Percentiles rank a stretch among this genome's conserved stretches.
Conservation (phyloP, 116 monocot genomes). For the Zostera marina region DNA sequence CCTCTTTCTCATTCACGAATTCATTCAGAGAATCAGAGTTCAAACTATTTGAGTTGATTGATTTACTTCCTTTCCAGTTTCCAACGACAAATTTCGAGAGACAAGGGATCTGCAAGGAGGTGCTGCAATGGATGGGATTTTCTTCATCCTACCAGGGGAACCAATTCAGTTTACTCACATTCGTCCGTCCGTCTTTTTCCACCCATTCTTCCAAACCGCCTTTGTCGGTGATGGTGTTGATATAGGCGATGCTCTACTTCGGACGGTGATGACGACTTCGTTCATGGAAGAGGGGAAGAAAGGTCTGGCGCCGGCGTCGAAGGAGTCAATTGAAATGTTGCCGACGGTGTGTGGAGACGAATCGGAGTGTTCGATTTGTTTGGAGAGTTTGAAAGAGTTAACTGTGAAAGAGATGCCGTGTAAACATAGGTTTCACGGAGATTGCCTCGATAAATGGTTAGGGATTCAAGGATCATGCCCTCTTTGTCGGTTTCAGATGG, state of each 20-base stretch:
- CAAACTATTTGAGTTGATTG: no score
- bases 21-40: no score
- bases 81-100: no score
- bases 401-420: slow-evolving; percentile 67
- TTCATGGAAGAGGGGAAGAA: slow-evolving; percentile 8
- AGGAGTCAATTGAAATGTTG: slow-evolving; percentile 44
- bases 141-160: no score
- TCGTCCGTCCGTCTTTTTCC: no score
- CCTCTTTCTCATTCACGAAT: no score
- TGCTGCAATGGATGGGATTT: no score
- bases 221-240: not conserved
- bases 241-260: not conserved
- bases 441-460: slow-evolving; percentile 64
- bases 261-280: slow-evolving; percentile 1
- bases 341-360: slow-evolving; percentile 13
- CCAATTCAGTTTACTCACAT: no score
- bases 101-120: no score
- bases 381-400: slow-evolving; percentile 16
- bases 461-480: slow-evolving; percentile 58
- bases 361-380: slow-evolving; percentile 45
- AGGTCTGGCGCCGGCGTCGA: slow-evolving; percentile 41
- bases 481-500: slow-evolving; percentile 46
- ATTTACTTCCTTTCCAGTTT: no score
- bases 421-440: slow-evolving; percentile 51
- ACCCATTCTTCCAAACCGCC: no score